Evolutionary conservation across 352 stramenopile genomes (phyloP).

Genomic region (Phytophthora nicotianae): DNA sequence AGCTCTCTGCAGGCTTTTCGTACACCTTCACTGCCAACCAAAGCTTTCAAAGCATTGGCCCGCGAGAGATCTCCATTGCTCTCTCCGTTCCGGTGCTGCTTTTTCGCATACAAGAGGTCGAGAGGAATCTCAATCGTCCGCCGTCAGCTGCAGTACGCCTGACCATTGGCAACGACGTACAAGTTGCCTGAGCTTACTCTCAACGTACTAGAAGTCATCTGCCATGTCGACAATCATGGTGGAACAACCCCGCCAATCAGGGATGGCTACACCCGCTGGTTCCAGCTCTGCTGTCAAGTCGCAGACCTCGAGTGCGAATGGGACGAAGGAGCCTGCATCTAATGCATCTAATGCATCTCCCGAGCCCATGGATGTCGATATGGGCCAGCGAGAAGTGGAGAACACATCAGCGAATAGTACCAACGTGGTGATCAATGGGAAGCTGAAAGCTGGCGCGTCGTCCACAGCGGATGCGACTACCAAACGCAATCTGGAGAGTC

Average conservation of each 20-base stretch:
- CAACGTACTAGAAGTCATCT: not conserved
- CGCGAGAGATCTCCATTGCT: slow-evolving; percentile 13
- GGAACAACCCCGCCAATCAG: slow-evolving; percentile 31
- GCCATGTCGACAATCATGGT: slow-evolving; percentile 40
- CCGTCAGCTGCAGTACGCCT: slow-evolving; percentile 7
- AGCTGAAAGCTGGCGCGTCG: slow-evolving; percentile 1
- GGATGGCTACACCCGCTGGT: slow-evolving; percentile 29
- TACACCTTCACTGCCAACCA: slow-evolving; percentile 16
- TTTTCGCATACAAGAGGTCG: slow-evolving; percentile 12
- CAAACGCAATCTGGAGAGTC: slow-evolving; percentile 22
- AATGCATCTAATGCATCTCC: slow-evolving; percentile 2
- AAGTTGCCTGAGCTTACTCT: not conserved
- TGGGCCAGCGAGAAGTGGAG: slow-evolving; percentile 7
- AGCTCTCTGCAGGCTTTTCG: not conserved
- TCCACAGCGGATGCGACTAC: slow-evolving; percentile 1
- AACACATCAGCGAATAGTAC: slow-evolving; percentile 3
- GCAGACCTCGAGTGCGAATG: slow-evolving; percentile 6
- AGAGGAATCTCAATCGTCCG: slow-evolving; percentile 21
- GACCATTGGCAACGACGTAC: slow-evolving; percentile 4
- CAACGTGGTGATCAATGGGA: slow-evolving; percentile 22
- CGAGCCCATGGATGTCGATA: slow-evolving; percentile 30
- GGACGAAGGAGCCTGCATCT: slow-evolving; percentile 13
- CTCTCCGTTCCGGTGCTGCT: slow-evolving; percentile 13
- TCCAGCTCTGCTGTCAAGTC: slow-evolving; percentile 16
- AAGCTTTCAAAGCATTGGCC: slow-evolving; percentile 26